Evolutionary conservation across 2,329 filamentous ascomycete genomes (phyloP).

Genomic region (Coniochaeta sp.): DNA sequence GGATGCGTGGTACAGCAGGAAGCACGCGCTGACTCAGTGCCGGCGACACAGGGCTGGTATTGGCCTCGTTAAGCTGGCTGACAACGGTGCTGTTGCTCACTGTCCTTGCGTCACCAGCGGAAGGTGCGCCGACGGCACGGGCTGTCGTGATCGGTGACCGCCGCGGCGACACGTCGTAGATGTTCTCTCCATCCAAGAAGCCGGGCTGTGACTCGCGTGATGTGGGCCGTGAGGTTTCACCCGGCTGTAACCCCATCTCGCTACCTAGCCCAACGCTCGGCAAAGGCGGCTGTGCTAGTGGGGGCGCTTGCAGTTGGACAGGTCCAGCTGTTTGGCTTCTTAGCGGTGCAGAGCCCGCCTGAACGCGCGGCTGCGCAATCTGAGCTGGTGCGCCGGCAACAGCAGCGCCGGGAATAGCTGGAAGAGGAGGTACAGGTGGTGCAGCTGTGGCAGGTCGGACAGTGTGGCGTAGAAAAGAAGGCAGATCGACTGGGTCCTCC

Average conservation of each 20-base stretch:
- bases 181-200: constrained; percentile 26
- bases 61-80: background rate
- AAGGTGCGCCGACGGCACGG: constrained; percentile 8
- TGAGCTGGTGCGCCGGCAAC: constrained; percentile 2
- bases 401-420: constrained; percentile 14
- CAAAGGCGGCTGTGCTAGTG: constrained; percentile 8
- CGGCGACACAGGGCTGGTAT: constrained; percentile 7
- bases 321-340: constrained; percentile 15
- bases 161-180: constrained; percentile 42
- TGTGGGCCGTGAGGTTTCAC: constrained; percentile 6
- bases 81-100: constrained; percentile 9
- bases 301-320: constrained; percentile 4
- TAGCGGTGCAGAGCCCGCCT: constrained; percentile 11
- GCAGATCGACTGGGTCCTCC: constrained; percentile 51
- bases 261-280: background rate
- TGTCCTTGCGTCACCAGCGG: constrained; percentile 9
- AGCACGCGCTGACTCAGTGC: constrained; percentile 9
- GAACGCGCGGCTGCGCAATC: background rate
- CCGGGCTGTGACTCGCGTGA: constrained; percentile 11
- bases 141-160: constrained; percentile 26
- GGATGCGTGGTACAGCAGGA: constrained; percentile 12
- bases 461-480: constrained; percentile 45
- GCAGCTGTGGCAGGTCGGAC: constrained; percentile 12
- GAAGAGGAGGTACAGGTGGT: constrained; percentile 16
- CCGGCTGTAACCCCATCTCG: background rate